Percentiles rank a stretch among this genome's conserved stretches.
Evolutionary conservation across 148 eudicot genomes (phyloP).

Genomic region (Camellia granthamiana): DNA sequence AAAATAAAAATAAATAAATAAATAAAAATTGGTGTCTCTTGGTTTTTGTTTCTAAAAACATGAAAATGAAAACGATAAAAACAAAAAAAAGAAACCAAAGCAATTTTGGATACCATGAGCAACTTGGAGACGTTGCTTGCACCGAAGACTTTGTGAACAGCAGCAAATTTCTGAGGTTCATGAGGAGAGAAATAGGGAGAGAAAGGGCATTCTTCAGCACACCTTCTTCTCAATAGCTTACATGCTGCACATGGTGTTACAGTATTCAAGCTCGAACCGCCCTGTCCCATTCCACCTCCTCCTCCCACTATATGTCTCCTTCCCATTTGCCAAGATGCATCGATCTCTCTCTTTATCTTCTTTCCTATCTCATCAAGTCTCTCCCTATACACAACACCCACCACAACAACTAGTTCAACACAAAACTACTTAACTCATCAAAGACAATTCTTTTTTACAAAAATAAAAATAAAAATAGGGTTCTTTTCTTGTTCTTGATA

Average conservation of each 20-base stretch:
- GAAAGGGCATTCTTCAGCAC: conserved; percentile 81
- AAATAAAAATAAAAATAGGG: background rate
- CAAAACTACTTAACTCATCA: background rate
- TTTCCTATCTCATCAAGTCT: conserved; percentile 36
- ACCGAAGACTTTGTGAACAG: conserved; percentile 86
- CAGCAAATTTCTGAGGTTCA: conserved; percentile 82
- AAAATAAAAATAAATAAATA: no score
- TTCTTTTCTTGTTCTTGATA: background rate
- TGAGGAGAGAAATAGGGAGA: conserved; percentile 83
- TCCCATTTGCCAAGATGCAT: conserved; percentile 44
- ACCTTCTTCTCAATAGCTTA: conserved; percentile 74
- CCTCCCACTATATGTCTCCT: conserved; percentile 37
- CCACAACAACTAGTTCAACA: background rate
- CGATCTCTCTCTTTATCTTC: conserved; percentile 65
- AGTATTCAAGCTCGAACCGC: conserved; percentile 44
- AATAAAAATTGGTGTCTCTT: no score
- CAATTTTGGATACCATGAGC: conserved; percentile 45
- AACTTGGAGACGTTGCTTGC: conserved; percentile 88
- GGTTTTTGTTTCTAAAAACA: no score
- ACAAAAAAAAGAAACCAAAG: no score
- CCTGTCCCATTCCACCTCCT: no score
- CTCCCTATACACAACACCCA: background rate
- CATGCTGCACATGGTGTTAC: conserved; percentile 88
- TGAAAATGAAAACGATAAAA: no score
- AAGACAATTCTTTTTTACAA: background rate